phyloP scores from a whole-genome alignment of 768 basidiomycete species.

The Boletus tomentosulus region DNA sequence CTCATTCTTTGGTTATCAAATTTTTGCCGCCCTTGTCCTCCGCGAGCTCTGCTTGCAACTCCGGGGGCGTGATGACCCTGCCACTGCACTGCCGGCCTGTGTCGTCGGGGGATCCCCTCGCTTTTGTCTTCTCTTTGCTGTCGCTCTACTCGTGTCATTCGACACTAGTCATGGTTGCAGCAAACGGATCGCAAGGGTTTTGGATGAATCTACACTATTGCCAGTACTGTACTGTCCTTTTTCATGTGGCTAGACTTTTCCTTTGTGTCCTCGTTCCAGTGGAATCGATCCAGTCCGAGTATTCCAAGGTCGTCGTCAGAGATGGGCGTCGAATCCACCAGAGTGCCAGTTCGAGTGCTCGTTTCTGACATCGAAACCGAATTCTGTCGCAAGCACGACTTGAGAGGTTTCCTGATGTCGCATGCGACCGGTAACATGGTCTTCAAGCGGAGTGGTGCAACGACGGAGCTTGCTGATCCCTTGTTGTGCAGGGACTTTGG shows the following conservation, averaged over 20 bases:
- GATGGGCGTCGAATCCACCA: constrained; percentile 13
- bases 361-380: constrained; percentile 1
- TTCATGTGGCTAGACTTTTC: constrained; percentile 17
- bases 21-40: constrained; percentile 26
- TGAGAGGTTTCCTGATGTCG: background rate
- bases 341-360: background rate
- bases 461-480: no score
- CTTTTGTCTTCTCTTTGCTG: constrained; percentile 2
- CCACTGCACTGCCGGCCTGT: constrained; percentile 5
- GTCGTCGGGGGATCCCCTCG: constrained; percentile 8
- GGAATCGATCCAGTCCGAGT: constrained; percentile 25
- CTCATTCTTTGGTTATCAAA: constrained; percentile 53
- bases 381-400: background rate
- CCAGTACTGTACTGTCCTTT: constrained; percentile 19
- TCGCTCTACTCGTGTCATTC: background rate
- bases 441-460: no score
- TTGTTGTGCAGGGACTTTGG: no score
- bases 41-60: constrained; percentile 13
- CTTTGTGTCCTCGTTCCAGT: constrained; percentile 14
- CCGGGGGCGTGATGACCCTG: constrained; percentile 8
- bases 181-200: background rate
- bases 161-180: background rate
- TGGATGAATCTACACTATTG: constrained; percentile 11
- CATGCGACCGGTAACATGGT: no score
- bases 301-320: constrained; percentile 20